A percentile compares a stretch with the other conserved stretches of the same genome.
Conservation (phyloP, 2,329 filamentous ascomycete species). For the Cladosporium sp. region DNA sequence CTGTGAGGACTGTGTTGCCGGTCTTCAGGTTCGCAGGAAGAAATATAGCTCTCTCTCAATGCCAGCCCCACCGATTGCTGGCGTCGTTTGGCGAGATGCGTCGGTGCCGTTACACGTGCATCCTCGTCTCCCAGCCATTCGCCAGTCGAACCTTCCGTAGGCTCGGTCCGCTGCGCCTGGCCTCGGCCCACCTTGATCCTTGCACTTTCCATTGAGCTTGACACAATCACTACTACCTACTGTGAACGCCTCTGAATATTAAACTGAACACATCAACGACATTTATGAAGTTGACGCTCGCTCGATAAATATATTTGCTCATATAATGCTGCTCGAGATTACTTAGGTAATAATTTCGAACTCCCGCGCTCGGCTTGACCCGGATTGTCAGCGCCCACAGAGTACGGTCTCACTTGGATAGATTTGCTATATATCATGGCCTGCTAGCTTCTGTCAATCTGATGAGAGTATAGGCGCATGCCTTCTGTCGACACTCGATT, state of each 20-base stretch:
- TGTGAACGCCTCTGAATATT: not conserved
- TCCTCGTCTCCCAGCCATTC: not conserved
- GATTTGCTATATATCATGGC: not conserved
- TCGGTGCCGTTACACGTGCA: not conserved
- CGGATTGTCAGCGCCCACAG: not conserved
- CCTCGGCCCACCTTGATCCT: not conserved
- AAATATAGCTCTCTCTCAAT: conserved; percentile 10
- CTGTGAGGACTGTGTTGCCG: not conserved
- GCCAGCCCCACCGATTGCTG: conserved; percentile 7
- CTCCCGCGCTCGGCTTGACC: not conserved
- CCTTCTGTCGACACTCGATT: no score
- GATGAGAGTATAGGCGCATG: not conserved
- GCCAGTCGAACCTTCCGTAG: not conserved
- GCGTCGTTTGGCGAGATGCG: conserved; percentile 9
- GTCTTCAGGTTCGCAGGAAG: conserved; percentile 14
- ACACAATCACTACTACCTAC: not conserved
- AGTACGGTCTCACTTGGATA: not conserved
- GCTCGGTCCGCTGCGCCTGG: not conserved
- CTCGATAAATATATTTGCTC: not conserved
- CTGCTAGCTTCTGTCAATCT: not conserved
- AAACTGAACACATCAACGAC: not conserved
- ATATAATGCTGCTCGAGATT: not conserved
- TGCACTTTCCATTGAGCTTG: not conserved
- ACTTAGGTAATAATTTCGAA: not conserved
- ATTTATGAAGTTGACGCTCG: not conserved